These are phyloP conservation scores for Dactylorhiza incarnata DNA, from an alignment of 106 monocot species.

Conservation along the genomic window DNA sequence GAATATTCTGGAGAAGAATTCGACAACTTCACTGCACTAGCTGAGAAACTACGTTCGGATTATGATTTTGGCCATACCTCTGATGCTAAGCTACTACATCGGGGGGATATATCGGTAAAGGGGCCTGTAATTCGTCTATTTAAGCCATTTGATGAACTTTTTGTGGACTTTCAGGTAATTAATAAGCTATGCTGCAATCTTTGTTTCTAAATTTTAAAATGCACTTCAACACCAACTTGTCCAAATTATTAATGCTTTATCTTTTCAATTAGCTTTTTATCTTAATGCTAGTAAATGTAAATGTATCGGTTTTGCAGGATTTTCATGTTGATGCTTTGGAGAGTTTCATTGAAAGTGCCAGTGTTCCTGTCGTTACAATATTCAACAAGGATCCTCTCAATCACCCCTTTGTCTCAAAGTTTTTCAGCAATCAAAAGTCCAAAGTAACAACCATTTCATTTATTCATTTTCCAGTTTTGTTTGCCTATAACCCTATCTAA, in stretches of 20 bases:
- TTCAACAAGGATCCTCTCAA: slow-evolving; percentile 68
- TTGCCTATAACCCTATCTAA: background rate
- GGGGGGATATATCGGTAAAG: slow-evolving; percentile 44
- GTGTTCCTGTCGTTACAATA: slow-evolving; percentile 48
- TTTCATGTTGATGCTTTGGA: slow-evolving; percentile 62
- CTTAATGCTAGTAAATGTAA: background rate
- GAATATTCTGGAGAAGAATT: slow-evolving; percentile 67
- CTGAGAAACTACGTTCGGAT: slow-evolving; percentile 72
- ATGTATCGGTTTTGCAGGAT: slow-evolving; percentile 36
- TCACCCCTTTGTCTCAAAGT: slow-evolving; percentile 67
- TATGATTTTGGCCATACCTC: slow-evolving; percentile 77
- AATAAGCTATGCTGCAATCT: background rate
- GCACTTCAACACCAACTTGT: background rate
- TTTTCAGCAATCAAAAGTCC: slow-evolving; percentile 55
- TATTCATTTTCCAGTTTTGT: background rate
- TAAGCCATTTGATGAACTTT: slow-evolving; percentile 91
- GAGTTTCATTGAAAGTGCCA: slow-evolving; percentile 65
- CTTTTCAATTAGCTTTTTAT: background rate
- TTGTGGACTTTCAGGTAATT: slow-evolving; percentile 68
- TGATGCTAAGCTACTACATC: slow-evolving; percentile 76
- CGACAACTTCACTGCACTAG: slow-evolving; percentile 52
- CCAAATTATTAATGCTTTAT: background rate
- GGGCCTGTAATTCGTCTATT: slow-evolving; percentile 62
- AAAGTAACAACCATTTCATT: slow-evolving; percentile 42
- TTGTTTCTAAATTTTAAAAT: background rate